Conservation (phyloP, 208 protist genomes). For the Leishmania lainsoni region DNA sequence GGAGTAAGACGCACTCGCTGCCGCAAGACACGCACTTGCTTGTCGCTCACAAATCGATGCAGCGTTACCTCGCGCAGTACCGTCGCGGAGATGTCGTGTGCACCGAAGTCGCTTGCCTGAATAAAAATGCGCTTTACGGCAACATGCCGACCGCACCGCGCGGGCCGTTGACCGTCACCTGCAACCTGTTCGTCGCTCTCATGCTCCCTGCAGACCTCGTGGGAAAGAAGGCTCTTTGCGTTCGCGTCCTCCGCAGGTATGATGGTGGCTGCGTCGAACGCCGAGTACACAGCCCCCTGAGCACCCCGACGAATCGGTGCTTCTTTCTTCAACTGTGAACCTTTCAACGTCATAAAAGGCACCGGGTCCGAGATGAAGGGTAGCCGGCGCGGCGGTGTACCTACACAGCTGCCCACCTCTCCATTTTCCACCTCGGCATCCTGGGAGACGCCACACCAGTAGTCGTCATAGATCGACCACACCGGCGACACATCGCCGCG, state of each 20-base stretch:
- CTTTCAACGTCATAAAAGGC: constrained; percentile 38
- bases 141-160: constrained; percentile 26
- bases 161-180: not conserved
- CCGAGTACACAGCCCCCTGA: constrained; percentile 85
- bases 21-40: constrained; percentile 6
- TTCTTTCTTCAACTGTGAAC: constrained; percentile 57
- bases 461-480: constrained; percentile 81
- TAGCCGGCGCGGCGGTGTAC: constrained; percentile 3
- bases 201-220: not conserved
- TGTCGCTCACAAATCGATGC: constrained; percentile 40
- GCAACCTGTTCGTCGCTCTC: not conserved
- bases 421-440: not conserved
- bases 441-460: constrained; percentile 3
- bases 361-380: constrained; percentile 36
- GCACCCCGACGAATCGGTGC: constrained; percentile 66
- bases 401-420: not conserved
- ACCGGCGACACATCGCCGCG: constrained; percentile 33
- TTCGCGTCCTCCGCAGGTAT: too few relatives aligned
- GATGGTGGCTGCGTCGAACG: constrained; percentile 32
- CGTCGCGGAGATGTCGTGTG: constrained; percentile 63
- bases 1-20: not conserved
- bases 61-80: constrained; percentile 81
- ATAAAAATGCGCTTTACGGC: constrained; percentile 88
- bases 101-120: constrained; percentile 70
- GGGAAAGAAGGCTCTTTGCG: not conserved